phyloP scores from a whole-genome alignment of 2,329 filamentous ascomycete species.

The Byssothecium circinans region DNA sequence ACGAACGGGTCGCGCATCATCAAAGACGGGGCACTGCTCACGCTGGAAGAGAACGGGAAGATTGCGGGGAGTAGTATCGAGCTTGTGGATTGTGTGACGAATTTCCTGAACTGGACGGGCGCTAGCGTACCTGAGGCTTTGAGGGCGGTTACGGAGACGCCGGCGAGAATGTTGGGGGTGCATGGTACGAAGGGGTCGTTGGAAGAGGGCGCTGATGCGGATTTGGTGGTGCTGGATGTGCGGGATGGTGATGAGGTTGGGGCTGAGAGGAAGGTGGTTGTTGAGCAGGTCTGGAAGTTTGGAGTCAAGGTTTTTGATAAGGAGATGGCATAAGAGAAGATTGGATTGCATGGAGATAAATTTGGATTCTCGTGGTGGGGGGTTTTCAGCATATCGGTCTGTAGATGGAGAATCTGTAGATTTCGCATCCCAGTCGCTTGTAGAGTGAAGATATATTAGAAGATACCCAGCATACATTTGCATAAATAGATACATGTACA shows the following conservation, averaged over 20 bases:
- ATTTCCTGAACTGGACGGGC: constrained; percentile 76
- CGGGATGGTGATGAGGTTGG: constrained; percentile 47
- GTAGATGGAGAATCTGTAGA: too few species aligned
- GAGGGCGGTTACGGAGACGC: constrained; percentile 73
- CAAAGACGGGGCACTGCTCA: constrained; percentile 72
- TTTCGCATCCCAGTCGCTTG: too few species aligned
- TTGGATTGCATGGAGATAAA: background rate
- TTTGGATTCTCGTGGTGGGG: too few species aligned
- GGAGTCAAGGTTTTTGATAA: constrained; percentile 49
- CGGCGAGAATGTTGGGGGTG: constrained; percentile 74
- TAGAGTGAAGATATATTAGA: too few species aligned
- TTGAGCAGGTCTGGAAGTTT: constrained; percentile 84
- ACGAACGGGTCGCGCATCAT: constrained; percentile 70
- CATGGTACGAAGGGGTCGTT: constrained; percentile 65
- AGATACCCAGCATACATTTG: too few species aligned
- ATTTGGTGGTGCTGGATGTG: constrained; percentile 68
- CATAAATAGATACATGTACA: too few species aligned
- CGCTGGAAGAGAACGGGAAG: constrained; percentile 72
- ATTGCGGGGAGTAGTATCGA: constrained; percentile 62
- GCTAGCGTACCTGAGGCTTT: constrained; percentile 68
- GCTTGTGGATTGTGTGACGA: constrained; percentile 79
- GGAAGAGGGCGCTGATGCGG: constrained; percentile 50
- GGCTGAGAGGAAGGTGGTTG: constrained; percentile 55
- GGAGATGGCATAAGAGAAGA: background rate
- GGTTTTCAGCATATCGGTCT: too few species aligned